A percentile compares a stretch with the other conserved stretches of the same genome.
Conservation (phyloP, 2,329 filamentous ascomycete species). For the Alternaria panax region DNA sequence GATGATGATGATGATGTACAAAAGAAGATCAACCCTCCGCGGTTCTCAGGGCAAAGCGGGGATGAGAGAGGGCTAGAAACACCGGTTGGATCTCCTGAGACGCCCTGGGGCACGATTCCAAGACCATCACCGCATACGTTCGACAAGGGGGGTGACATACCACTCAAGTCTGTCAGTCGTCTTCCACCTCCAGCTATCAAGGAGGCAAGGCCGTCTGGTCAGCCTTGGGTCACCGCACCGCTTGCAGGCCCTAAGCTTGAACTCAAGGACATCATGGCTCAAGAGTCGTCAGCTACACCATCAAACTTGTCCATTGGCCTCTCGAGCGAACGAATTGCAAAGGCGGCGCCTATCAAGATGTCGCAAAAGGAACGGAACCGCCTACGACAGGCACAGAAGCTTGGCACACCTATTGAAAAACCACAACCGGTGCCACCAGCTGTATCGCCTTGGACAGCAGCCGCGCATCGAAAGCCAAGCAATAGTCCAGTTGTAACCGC, state of each 20-base stretch:
- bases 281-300: slow-evolving; percentile 60
- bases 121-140: slow-evolving; percentile 25
- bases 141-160: slow-evolving; percentile 9
- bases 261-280: slow-evolving; percentile 78
- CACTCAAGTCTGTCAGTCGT: slow-evolving; percentile 35
- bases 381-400: slow-evolving; percentile 49
- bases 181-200: slow-evolving; percentile 28
- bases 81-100: slow-evolving; percentile 31
- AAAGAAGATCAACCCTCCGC: slow-evolving; percentile 33
- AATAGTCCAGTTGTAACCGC: slow-evolving; percentile 24
- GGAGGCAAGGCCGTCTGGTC: slow-evolving; percentile 40
- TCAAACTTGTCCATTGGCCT: slow-evolving; percentile 63
- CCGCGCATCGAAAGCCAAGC: slow-evolving; percentile 41
- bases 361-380: slow-evolving; percentile 93
- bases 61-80: slow-evolving; percentile 20
- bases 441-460: slow-evolving; percentile 47
- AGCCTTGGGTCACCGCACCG: slow-evolving; percentile 62
- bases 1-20: slow-evolving; percentile 19
- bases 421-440: slow-evolving; percentile 39
- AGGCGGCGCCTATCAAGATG: slow-evolving; percentile 64
- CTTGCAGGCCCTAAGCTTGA: slow-evolving; percentile 71
- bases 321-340: slow-evolving; percentile 49
- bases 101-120: slow-evolving; percentile 33
- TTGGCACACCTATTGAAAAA: slow-evolving; percentile 37
- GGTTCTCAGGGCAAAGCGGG: slow-evolving; percentile 20